Evolutionary conservation across 441 rosid species (phyloP), one percentile per base, ranked within the genome.

Genomic region (Eutrema salsugineum): DNA sequence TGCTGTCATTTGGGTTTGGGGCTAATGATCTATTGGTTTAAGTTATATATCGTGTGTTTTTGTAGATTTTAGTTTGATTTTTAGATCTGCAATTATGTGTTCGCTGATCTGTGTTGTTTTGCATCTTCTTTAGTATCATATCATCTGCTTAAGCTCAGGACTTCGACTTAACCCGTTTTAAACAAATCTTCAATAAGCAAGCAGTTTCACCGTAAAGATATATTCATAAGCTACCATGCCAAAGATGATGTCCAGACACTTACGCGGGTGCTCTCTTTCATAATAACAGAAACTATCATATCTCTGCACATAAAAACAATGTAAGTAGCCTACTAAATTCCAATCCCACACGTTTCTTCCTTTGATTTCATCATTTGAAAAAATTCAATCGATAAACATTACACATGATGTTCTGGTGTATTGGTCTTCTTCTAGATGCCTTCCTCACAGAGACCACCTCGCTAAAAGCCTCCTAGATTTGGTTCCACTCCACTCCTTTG

Each of bases 371-470:
- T 65, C 14, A 5, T 10, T 5, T 19, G 11, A 6, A n/a, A n/a
- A n/a, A 35, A 22, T 27, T 42, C 0, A 0, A 7, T 32, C 0
- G 10, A 2, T 54, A n/a, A 15, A 59, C 44, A 15, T 53, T 5
- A 20, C 27, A n/a, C 68, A 93, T 96, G 93, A 89, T 77, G 77
- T 87, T 47, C 80, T 91, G 11, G 83, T 91, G 62, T 94, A 89
- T 72, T 94, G 98, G 97, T 91, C 98, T 44, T 94, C 98, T 32
- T 94, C 98, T 2, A 93, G 95, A 22, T 94, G 95, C 63, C 93
- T 91, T 62, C 15, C 91, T 68, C 79, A 71, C 76, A 82, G 98
- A 79, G 90, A 91, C 66, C 73, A 28, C 19, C 84, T 87, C 8
- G 97, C 98, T 6, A 86, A 69, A 73, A 80, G 81, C 54, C 80